Base-by-base conservation (phyloP, 2,329 filamentous ascomycete species). In the Tolypocladium pustulatum region DNA sequence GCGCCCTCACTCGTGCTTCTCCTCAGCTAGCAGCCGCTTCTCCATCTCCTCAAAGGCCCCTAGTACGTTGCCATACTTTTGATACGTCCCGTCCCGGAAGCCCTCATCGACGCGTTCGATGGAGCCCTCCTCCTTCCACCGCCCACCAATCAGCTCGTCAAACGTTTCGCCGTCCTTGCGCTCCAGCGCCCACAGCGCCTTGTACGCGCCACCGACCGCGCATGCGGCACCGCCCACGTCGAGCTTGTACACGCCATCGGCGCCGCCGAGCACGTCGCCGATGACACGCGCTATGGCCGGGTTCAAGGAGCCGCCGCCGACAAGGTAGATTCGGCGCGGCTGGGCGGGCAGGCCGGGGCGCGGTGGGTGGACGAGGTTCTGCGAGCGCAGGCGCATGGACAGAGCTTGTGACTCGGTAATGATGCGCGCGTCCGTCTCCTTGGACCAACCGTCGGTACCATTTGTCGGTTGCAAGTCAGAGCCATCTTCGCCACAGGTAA, bases 391-490 rank as follows among this genome's bases (percentile, higher is more conserved):
- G 3, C 93, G 89, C 72, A 97, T 87, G 8, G 90, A 95, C 10
- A 99, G 84, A 55, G 95, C 86, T 72, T 99, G 94, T n/a, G 89
- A 94, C 77, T 99, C 94, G 61, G 97, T 82, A 67, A 97, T 97
- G 56, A 84, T 79, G 60, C 94, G 86, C 0, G 91, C 88, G 71
- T 97, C 93, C n/a, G 81, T 81, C 57, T 81, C 75, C 1, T 83
- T 77, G n/a, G 76, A 68, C 69, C 85, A 73, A 66, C 25, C 69
- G 12, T 57, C 55, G 15, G 30, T 25, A 1, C 22, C 8, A 10
- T 22, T 10, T n/a, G 20, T n/a, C 12, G 64, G 54, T 60, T 76
- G 65, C 1, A 85, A 75, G 38, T 76, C 77, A 43, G 78, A 77
- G 62, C 83, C 83, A 65, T 83, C 79, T 20, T 84, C 72, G 57